These are phyloP conservation scores for Mesembryanthemum crystallinum DNA, from an alignment of 148 eudicot genomes.

Conservation along the genomic window DNA sequence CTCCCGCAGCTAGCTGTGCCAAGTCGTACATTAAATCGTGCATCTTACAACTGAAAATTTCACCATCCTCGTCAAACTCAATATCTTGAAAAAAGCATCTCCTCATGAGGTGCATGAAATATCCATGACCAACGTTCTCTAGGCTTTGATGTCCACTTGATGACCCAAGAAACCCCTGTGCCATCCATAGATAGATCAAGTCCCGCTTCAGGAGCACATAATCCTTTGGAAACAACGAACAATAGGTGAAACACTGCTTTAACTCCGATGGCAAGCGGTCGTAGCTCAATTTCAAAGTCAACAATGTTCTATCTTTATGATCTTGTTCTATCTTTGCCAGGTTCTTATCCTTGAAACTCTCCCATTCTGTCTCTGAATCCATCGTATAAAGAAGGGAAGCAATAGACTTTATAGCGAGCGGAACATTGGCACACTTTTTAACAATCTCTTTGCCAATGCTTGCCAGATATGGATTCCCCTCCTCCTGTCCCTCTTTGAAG, in stretches of 20 bases:
- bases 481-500: constrained; percentile 5
- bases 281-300: neutral
- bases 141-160: neutral
- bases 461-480: neutral
- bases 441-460: neutral
- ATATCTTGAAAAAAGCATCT: neutral
- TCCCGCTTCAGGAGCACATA: neutral
- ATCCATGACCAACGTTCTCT: neutral
- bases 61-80: neutral
- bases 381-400: constrained; percentile 9
- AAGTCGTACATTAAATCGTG: constrained; percentile 13
- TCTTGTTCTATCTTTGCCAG: constrained; percentile 1
- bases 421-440: constrained; percentile 1
- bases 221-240: constrained; percentile 14
- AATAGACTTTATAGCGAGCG: neutral
- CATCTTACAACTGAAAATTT: neutral
- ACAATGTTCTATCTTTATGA: neutral
- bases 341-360: neutral
- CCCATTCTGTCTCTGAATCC: constrained; percentile 5
- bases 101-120: neutral
- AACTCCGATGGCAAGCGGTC: neutral
- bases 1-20: neutral
- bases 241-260: constrained; percentile 14
- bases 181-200: constrained; percentile 6
- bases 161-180: neutral